These are phyloP conservation scores for Penicillium griseofulvum DNA, from an alignment of 2,329 filamentous ascomycete genomes.

Conservation along the genomic window DNA sequence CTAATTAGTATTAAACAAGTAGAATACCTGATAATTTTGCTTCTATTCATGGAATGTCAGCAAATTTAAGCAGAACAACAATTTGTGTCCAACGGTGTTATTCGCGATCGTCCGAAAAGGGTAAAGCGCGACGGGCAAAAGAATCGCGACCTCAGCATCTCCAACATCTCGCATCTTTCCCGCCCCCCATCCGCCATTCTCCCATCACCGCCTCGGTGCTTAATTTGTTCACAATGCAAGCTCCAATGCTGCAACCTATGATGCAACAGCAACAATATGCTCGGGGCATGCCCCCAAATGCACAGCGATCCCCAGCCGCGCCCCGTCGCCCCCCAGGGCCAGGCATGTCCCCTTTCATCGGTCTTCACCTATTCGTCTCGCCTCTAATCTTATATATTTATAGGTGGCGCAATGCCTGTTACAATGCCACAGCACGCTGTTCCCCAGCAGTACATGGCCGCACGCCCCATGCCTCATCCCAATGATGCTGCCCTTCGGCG, in stretches of 20 bases:
- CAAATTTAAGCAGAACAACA: neutral
- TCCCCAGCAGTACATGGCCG: slow-evolving; percentile 38
- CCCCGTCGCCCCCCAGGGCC: slow-evolving; percentile 41
- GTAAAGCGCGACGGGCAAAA: slow-evolving; percentile 37
- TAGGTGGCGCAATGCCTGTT: slow-evolving; percentile 35
- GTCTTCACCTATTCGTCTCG: slow-evolving; percentile 4
- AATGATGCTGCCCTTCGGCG: slow-evolving; percentile 65
- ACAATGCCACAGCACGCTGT: slow-evolving; percentile 39
- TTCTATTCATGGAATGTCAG: neutral
- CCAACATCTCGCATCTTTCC: slow-evolving; percentile 22
- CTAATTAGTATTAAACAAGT: neutral
- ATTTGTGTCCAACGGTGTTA: neutral
- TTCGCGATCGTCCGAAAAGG: slow-evolving; percentile 30
- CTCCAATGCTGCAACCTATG: slow-evolving; percentile 38
- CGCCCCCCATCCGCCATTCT: slow-evolving; percentile 16
- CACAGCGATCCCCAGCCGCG: slow-evolving; percentile 43
- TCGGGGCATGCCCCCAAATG: slow-evolving; percentile 41
- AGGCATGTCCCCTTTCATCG: slow-evolving; percentile 33
- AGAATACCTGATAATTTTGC: too few relatives aligned
- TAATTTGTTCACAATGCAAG: slow-evolving; percentile 33
- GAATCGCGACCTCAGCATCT: slow-evolving; percentile 34
- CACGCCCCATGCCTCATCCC: slow-evolving; percentile 37
- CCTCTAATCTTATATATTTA: slow-evolving; percentile 13
- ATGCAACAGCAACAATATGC: slow-evolving; percentile 29
- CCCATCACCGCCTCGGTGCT: slow-evolving; percentile 4